Base-by-base conservation (phyloP, 441 rosid genomes). In the Monsonia emarginata region DNA sequence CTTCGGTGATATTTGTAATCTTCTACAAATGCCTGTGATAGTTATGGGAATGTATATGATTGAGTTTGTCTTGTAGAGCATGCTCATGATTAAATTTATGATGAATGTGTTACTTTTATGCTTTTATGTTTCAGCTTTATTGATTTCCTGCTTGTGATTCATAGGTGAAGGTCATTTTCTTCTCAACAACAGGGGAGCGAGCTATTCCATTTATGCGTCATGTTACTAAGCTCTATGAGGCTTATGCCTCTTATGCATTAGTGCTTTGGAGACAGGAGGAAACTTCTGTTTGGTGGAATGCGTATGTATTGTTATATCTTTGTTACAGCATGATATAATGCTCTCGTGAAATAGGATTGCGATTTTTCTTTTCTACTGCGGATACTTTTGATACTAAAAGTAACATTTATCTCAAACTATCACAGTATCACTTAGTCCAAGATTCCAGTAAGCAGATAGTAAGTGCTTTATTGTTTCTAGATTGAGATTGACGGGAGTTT, bases 171-270 rank as follows among this genome's bases (percentile, higher is more conserved):
- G 86, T 89, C 72, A 85, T 94, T 80, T 80, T 89, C 78, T 89
- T 94, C 89, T 91, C 99, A 70, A 85, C 89, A 82, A 86, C 96
- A n/a, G 99, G 97, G 77, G 91, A 84, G 79, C 94, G 99, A 57
- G 97, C 97, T 42, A 79, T 91, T 76, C 97, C 99, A 59, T 70
- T 78, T 71, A 69, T 89, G 8, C 96, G 99, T 26, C 91, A 86
- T 71, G 86, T 85, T 75, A 91, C 96, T 57, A 86, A 83, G 77
- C 75, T 82, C 67, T 91, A 89, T 72, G 82, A 86, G 90, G 82
- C 82, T 74, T 85, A 85, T 83, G 90, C 91, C 62, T 85, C 96
- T 42, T 80, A 88, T 76, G 90, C 94, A 19, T 84, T 81, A 56
- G 84, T 94, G 58, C 84, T 94, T 28, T 94, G 99, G 97, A 80